Percentiles rank a stretch among this genome's conserved stretches.
phyloP scores from a whole-genome alignment of 75 land plant genomes.

The Larix kaempferi region DNA sequence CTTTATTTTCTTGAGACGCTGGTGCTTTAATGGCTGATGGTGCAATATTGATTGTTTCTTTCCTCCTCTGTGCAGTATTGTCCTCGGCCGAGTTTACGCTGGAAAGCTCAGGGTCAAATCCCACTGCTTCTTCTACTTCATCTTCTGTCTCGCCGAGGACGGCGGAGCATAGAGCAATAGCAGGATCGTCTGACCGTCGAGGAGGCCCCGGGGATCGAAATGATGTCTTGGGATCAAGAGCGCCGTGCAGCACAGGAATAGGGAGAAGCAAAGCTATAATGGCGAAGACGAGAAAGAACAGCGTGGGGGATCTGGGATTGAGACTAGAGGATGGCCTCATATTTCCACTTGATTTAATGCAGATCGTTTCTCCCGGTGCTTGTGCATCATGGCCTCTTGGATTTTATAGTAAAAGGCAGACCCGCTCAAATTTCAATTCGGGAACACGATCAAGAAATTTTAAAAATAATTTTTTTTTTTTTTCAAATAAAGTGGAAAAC shows the following conservation, averaged over 20 bases:
- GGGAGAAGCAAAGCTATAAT: background rate
- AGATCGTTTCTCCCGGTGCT: background rate
- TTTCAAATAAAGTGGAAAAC: too few species aligned
- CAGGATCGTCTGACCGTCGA: background rate
- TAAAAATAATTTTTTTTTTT: too few species aligned
- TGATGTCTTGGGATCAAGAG: background rate
- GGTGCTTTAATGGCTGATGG: background rate
- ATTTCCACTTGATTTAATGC: too few species aligned
- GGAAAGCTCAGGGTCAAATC: background rate
- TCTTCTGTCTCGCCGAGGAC: background rate
- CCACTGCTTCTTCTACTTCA: background rate
- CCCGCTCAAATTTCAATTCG: too few species aligned
- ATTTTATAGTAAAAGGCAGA: too few species aligned
- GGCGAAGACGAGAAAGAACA: background rate
- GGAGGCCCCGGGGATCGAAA: background rate
- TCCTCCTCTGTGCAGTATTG: background rate
- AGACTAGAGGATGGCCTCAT: background rate
- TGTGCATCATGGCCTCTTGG: too few species aligned
- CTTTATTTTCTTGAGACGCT: background rate
- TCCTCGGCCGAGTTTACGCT: background rate
- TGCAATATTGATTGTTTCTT: background rate
- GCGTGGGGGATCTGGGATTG: background rate
- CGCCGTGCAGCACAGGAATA: background rate
- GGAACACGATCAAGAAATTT: too few species aligned
- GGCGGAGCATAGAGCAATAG: background rate